These are phyloP conservation scores for Penstemon barbatus DNA, from an alignment of 257 asterid genomes.

Conservation along the genomic window DNA sequence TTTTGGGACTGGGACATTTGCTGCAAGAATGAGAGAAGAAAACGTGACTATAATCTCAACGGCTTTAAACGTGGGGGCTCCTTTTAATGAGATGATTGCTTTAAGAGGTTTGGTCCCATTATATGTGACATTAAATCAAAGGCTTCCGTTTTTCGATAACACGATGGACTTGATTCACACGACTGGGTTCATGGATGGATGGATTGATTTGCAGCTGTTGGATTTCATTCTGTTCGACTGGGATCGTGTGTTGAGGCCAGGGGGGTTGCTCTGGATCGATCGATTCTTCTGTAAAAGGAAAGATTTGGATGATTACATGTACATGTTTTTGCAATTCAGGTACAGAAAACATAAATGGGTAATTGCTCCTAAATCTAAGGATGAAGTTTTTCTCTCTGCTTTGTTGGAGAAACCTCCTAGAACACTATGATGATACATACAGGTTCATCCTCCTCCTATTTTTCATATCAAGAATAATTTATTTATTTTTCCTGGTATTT, in stretches of 20 bases:
- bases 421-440: slow-evolving; percentile 40
- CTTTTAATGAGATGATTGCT: slow-evolving; percentile 83
- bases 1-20: slow-evolving; percentile 82
- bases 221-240: slow-evolving; percentile 86
- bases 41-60: slow-evolving; percentile 70
- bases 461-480: no score
- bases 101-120: slow-evolving; percentile 76
- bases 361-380: slow-evolving; percentile 71
- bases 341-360: slow-evolving; percentile 83
- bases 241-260: slow-evolving; percentile 88
- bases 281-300: slow-evolving; percentile 78
- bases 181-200: slow-evolving; percentile 83
- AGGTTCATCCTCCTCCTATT: no score
- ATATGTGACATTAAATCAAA: slow-evolving; percentile 70
- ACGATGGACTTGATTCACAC: slow-evolving; percentile 89
- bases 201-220: slow-evolving; percentile 74
- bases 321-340: slow-evolving; percentile 89
- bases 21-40: slow-evolving; percentile 82
- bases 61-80: slow-evolving; percentile 84
- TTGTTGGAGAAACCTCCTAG: slow-evolving; percentile 88
- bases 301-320: slow-evolving; percentile 78
- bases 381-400: slow-evolving; percentile 77
- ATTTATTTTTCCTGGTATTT: no score
- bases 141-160: slow-evolving; percentile 89
- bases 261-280: slow-evolving; percentile 85